Percentiles rank a stretch among this genome's conserved stretches.
phyloP scores from a whole-genome alignment of 805 yeast genomes.

The Yamadazyma kitorensis region DNA sequence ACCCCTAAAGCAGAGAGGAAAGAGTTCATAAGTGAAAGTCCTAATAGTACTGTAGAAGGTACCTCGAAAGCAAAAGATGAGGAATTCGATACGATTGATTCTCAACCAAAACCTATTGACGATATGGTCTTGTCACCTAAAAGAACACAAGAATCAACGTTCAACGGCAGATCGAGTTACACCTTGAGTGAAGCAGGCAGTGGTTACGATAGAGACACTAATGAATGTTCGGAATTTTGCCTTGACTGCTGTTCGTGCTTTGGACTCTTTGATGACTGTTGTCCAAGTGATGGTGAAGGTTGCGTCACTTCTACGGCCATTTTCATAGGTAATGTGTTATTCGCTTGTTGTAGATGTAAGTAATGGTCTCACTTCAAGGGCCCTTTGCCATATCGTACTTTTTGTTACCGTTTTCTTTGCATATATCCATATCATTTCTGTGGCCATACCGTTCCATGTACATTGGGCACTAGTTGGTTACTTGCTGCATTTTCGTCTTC shows the following conservation, averaged over 20 bases:
- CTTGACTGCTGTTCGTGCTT: conserved; percentile 36
- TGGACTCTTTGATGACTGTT: conserved; percentile 38
- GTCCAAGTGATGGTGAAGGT: conserved; percentile 43
- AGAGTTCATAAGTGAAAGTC: conserved; percentile 7
- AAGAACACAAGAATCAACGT: conserved; percentile 3
- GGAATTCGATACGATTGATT: conserved; percentile 10
- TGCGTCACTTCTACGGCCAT: conserved; percentile 33
- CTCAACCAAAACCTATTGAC: conserved; percentile 14
- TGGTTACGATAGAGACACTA: conserved; percentile 36
- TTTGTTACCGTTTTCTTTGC: no score
- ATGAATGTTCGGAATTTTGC: conserved; percentile 43
- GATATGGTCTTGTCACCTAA: conserved; percentile 13
- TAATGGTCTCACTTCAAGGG: no score
- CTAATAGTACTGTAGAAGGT: not conserved
- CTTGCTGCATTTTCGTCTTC: no score
- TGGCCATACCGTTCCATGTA: no score
- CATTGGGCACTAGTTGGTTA: no score
- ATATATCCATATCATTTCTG: no score
- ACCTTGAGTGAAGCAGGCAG: conserved; percentile 27
- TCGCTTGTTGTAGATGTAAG: conserved; percentile 32
- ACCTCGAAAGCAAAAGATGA: conserved; percentile 1
- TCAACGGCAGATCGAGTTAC: conserved; percentile 15
- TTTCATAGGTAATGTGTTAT: conserved; percentile 34
- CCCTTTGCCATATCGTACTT: no score
- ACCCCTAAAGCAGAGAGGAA: conserved; percentile 13